Conservation (phyloP, 495 filamentous ascomycete species). For the Aspergillus ellipticus region DNA sequence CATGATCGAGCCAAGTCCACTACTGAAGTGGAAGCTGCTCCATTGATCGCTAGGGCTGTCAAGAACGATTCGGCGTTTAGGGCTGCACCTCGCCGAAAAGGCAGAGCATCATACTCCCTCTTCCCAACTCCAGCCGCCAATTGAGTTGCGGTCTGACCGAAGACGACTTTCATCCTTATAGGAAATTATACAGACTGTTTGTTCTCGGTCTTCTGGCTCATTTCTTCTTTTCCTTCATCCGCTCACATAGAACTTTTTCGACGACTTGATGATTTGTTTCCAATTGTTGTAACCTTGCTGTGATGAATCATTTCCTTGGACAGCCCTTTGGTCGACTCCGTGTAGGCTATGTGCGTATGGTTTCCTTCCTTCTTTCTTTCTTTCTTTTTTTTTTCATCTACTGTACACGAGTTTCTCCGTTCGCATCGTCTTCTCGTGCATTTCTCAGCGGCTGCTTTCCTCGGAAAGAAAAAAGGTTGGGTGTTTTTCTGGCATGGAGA, state of each 20-base stretch:
- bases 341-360: slow-evolving; percentile 7
- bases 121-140: slow-evolving; percentile 28
- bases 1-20: slow-evolving; percentile 40
- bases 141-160: neutral
- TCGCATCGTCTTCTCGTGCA: slow-evolving; percentile 34
- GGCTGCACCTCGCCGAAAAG: slow-evolving; percentile 19
- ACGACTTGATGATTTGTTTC: slow-evolving; percentile 23
- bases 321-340: neutral
- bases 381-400: slow-evolving; percentile 8
- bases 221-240: slow-evolving; percentile 1
- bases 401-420: slow-evolving; percentile 3
- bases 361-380: too few species aligned
- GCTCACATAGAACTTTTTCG: slow-evolving; percentile 10
- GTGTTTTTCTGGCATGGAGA: slow-evolving; percentile 20
- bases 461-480: slow-evolving; percentile 19
- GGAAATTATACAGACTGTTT: neutral
- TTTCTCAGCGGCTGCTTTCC: slow-evolving; percentile 38
- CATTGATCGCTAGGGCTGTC: slow-evolving; percentile 5
- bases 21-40: slow-evolving; percentile 27
- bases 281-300: slow-evolving; percentile 4
- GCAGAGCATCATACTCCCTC: slow-evolving; percentile 43
- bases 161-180: neutral
- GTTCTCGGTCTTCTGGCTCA: neutral
- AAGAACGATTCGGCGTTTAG: slow-evolving; percentile 10
- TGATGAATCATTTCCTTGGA: slow-evolving; percentile 8